Conservation (phyloP, 768 basidiomycete genomes). For the Lactifluus subvellereus region DNA sequence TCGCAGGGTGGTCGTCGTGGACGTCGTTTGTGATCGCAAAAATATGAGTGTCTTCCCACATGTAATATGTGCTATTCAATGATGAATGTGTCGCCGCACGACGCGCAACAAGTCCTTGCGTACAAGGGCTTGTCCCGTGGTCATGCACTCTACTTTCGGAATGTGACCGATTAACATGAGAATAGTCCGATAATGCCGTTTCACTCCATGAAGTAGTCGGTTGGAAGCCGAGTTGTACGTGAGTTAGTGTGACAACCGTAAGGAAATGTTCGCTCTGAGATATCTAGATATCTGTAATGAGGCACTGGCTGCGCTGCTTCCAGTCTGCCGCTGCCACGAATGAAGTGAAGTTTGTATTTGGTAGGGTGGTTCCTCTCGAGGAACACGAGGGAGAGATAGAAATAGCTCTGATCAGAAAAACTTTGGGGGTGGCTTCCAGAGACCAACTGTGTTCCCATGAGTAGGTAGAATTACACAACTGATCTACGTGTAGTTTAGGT, state of each 20-base stretch:
- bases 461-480: background rate
- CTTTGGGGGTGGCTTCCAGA: conserved; percentile 13
- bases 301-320: background rate
- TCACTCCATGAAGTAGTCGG: background rate
- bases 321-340: background rate
- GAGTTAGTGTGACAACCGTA: background rate
- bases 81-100: conserved; percentile 73
- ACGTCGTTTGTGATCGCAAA: conserved; percentile 71
- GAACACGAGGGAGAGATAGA: background rate
- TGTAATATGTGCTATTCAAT: conserved; percentile 36
- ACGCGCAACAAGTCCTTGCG: conserved; percentile 70
- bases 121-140: conserved; percentile 68
- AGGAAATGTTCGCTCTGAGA: background rate
- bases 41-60: conserved; percentile 29
- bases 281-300: background rate
- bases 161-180: background rate
- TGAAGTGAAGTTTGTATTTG: background rate
- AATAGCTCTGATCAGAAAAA: background rate
- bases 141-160: conserved; percentile 35
- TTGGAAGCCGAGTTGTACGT: background rate
- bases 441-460: background rate
- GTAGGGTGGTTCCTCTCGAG: conserved; percentile 1
- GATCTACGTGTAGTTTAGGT: background rate
- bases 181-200: background rate
- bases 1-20: conserved; percentile 94